Evolutionary conservation across 257 asterid genomes (phyloP).

Genomic region (Rehmannia glutinosa): DNA sequence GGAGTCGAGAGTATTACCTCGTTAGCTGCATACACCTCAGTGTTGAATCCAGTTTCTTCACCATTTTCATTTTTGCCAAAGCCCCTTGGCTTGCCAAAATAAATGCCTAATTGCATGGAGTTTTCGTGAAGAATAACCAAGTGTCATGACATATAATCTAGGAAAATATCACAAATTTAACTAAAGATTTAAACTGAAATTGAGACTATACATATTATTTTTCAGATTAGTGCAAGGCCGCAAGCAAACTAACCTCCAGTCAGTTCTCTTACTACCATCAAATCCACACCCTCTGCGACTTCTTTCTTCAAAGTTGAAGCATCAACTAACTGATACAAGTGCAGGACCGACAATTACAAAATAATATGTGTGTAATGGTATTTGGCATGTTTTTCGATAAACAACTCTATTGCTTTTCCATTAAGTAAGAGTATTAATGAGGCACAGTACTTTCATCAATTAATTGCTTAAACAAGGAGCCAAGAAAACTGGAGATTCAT

Average conservation of each 20-base stretch:
- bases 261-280: constrained; percentile 97
- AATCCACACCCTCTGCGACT: constrained; percentile 96
- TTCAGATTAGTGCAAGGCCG: background rate
- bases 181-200: constrained; percentile 4
- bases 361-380: background rate
- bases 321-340: constrained; percentile 69
- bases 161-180: background rate
- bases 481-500: too few species aligned
- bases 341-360: constrained; percentile 6
- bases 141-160: background rate
- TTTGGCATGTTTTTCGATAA: background rate
- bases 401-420: background rate
- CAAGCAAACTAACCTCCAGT: constrained; percentile 94
- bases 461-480: too few species aligned
- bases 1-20: constrained; percentile 54
- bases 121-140: background rate
- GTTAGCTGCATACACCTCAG: constrained; percentile 78
- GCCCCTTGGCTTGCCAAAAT: constrained; percentile 98
- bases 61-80: constrained; percentile 71
- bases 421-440: too few species aligned
- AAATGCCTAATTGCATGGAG: constrained; percentile 52
- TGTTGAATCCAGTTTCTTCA: constrained; percentile 88
- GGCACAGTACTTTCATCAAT: too few species aligned
- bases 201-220: background rate
- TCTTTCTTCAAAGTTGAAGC: constrained; percentile 95